Conservation (phyloP, 495 filamentous ascomycete species). For the Recurvomyces mirabilis region DNA sequence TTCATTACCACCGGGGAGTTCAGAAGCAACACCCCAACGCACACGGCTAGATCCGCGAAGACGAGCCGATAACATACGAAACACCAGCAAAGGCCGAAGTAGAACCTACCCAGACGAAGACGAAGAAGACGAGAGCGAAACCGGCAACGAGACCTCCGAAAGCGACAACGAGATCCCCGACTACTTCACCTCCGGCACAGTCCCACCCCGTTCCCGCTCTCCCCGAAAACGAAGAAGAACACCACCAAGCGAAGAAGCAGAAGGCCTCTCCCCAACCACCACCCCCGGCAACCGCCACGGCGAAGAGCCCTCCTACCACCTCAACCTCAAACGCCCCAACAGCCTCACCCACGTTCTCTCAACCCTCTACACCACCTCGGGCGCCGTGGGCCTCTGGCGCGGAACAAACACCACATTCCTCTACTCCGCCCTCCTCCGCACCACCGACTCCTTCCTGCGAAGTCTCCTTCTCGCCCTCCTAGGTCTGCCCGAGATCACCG, state of each 20-base stretch:
- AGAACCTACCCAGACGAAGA: conserved; percentile 19
- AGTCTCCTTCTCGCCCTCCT: conserved; percentile 72
- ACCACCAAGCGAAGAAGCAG: conserved; percentile 12
- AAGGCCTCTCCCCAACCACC: conserved; percentile 44
- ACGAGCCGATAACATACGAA: background rate
- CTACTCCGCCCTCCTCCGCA: conserved; percentile 72
- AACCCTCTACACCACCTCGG: conserved; percentile 80
- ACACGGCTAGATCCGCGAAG: conserved; percentile 2
- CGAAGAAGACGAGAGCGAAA: conserved; percentile 1
- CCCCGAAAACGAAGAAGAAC: conserved; percentile 17
- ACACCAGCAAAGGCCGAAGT: conserved; percentile 22
- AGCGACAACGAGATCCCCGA: conserved; percentile 52
- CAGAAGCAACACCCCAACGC: conserved; percentile 24
- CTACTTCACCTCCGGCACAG: conserved; percentile 70
- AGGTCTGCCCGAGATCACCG: conserved; percentile 56
- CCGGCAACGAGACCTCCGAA: conserved; percentile 37
- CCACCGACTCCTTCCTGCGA: conserved; percentile 75
- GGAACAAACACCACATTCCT: conserved; percentile 83
- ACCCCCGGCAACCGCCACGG: conserved; percentile 10
- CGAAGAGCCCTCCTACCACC: conserved; percentile 25
- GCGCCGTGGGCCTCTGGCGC: conserved; percentile 89
- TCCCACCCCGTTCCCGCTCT: conserved; percentile 39
- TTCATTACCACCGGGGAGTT: conserved; percentile 36
- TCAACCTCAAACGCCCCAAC: conserved; percentile 55
- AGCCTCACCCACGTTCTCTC: conserved; percentile 70